A percentile compares a stretch with the other conserved stretches of the same genome.
phyloP scores from a whole-genome alignment of 2,329 filamentous ascomycete genomes.

The Colletotrichum kahawae region DNA sequence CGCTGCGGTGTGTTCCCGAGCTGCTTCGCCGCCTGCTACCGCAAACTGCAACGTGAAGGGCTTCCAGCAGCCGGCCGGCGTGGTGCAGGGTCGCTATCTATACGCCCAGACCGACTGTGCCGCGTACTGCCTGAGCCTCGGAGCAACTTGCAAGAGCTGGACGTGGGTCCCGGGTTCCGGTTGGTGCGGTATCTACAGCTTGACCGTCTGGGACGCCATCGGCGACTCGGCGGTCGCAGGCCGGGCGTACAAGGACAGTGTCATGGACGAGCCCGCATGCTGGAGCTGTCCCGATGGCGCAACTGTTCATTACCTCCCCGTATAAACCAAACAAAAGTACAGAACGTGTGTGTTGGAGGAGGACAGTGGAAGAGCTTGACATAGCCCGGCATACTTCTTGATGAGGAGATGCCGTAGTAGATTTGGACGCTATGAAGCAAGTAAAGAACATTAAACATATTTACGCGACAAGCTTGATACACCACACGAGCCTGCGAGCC shows the following conservation, averaged over 20 bases:
- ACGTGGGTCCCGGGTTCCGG: background rate
- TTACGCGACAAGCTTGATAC: background rate
- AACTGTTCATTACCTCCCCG: background rate
- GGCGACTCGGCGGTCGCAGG: conserved; percentile 2
- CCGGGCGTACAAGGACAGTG: background rate
- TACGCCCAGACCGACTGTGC: background rate
- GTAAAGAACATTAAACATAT: background rate
- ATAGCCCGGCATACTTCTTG: background rate
- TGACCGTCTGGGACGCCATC: background rate
- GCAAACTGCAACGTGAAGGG: background rate
- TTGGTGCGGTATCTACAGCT: background rate
- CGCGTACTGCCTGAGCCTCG: background rate
- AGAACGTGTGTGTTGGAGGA: background rate
- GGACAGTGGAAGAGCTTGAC: background rate
- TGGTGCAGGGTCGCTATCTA: background rate
- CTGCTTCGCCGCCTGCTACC: background rate
- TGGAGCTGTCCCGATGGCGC: background rate
- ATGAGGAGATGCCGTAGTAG: background rate
- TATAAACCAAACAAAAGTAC: background rate
- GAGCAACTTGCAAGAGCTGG: background rate
- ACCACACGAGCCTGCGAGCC: background rate
- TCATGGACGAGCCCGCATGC: background rate
- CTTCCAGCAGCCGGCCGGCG: background rate
- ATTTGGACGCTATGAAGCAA: background rate
- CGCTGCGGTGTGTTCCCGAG: background rate